Evolutionary conservation across 495 filamentous ascomycete genomes (phyloP).

Genomic region (Aspergillus mulundensis): DNA sequence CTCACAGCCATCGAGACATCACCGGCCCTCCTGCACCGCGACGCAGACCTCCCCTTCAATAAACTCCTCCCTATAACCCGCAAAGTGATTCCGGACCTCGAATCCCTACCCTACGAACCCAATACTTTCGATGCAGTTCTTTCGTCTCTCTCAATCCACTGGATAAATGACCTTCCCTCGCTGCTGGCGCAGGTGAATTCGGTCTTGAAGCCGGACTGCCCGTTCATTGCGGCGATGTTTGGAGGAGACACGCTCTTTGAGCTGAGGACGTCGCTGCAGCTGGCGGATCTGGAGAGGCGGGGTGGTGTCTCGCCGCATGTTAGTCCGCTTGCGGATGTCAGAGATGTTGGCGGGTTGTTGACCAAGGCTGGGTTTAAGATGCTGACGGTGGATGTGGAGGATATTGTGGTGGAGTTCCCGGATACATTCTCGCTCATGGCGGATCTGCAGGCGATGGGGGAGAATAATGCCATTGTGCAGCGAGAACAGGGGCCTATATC

Average conservation of each 20-base stretch:
- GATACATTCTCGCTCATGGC: conserved; percentile 85
- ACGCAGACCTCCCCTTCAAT: conserved; percentile 74
- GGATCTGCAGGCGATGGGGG: conserved; percentile 93
- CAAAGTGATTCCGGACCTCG: conserved; percentile 61
- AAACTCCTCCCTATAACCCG: conserved; percentile 63
- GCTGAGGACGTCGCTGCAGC: conserved; percentile 87
- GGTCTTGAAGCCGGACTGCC: conserved; percentile 82
- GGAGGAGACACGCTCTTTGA: conserved; percentile 94
- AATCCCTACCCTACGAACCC: conserved; percentile 72
- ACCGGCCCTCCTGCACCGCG: conserved; percentile 71
- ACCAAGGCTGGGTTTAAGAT: conserved; percentile 88
- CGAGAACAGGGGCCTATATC: conserved; percentile 69
- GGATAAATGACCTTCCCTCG: conserved; percentile 93
- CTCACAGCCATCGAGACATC: conserved; percentile 82
- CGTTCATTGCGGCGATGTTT: conserved; percentile 93
- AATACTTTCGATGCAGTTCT: conserved; percentile 84
- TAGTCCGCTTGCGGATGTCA: conserved; percentile 85
- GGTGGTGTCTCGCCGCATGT: conserved; percentile 86
- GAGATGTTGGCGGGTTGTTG: conserved; percentile 84
- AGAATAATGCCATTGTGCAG: conserved; percentile 81
- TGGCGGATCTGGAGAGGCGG: conserved; percentile 82
- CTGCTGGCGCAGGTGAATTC: conserved; percentile 75
- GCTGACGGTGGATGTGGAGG: conserved; percentile 95
- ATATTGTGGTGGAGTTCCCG: conserved; percentile 95
- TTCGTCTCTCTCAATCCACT: conserved; percentile 84